Evolutionary conservation across 192 early-diverging fungal genomes (phyloP).

Genomic region (Linnemannia schmuckeri): DNA sequence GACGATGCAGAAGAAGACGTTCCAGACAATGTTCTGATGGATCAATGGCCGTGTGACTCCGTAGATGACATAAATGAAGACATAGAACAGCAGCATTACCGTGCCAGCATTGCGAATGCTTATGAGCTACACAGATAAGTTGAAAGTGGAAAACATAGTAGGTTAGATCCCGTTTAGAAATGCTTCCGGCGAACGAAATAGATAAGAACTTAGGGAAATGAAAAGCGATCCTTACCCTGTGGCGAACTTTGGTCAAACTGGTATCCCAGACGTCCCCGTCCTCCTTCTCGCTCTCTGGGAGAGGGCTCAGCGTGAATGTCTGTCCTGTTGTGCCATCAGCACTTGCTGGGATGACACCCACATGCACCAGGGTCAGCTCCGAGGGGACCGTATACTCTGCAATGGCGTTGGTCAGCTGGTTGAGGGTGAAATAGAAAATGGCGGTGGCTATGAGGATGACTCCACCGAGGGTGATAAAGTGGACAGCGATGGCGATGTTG

Average conservation of each 20-base stretch:
- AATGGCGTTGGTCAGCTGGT: conserved; percentile 45
- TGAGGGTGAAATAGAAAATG: conserved; percentile 47
- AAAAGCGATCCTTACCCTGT: conserved; percentile 25
- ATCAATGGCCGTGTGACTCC: conserved; percentile 45
- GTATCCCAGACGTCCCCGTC: conserved; percentile 31
- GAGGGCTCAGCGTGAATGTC: conserved; percentile 34
- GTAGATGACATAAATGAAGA: conserved; percentile 40
- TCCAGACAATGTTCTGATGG: conserved; percentile 38
- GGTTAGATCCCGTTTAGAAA: background rate
- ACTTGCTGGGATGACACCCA: conserved; percentile 3
- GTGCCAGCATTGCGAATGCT: conserved; percentile 55
- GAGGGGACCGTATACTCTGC: conserved; percentile 49
- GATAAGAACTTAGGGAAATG: background rate
- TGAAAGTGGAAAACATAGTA: background rate
- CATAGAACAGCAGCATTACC: conserved; percentile 45
- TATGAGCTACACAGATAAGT: conserved; percentile 18
- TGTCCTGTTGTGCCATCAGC: conserved; percentile 15
- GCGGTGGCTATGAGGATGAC: conserved; percentile 32
- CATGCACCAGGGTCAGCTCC: conserved; percentile 32
- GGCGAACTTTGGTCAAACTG: conserved; percentile 40
- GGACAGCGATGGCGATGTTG: conserved; percentile 46
- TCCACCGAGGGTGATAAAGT: conserved; percentile 40
- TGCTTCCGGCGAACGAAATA: too few species aligned
- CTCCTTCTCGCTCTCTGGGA: conserved; percentile 36
- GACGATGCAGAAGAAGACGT: conserved; percentile 43